A percentile compares a stretch with the other conserved stretches of the same genome.
Conservation (phyloP, 164 flowering plant genomes). For the Magnolia sinica region DNA sequence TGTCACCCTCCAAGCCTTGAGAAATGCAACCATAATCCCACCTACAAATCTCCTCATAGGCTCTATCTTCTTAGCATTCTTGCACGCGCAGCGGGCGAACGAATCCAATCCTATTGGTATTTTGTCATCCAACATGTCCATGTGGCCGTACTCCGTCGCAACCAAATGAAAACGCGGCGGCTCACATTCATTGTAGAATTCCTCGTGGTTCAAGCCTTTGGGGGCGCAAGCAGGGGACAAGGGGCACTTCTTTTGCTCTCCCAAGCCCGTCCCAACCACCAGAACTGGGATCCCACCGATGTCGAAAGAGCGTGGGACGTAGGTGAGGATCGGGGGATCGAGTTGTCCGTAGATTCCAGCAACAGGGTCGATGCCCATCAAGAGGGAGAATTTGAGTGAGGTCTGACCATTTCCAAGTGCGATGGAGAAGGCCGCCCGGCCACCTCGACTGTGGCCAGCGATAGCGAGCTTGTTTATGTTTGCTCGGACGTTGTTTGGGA, state of each 20-base stretch:
- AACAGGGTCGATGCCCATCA: slow-evolving; percentile 55
- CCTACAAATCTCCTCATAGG: slow-evolving; percentile 43
- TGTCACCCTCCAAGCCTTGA: slow-evolving; percentile 35
- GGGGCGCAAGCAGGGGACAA: slow-evolving; percentile 35
- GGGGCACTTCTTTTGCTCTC: slow-evolving; percentile 9
- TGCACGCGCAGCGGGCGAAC: slow-evolving; percentile 12
- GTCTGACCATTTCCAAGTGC: slow-evolving; percentile 20
- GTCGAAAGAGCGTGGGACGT: slow-evolving; percentile 28
- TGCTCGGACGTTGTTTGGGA: slow-evolving; percentile 24
- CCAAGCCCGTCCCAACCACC: slow-evolving; percentile 48
- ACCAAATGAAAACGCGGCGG: slow-evolving; percentile 29
- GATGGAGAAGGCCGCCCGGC: slow-evolving; percentile 45
- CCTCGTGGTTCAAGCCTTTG: slow-evolving; percentile 28
- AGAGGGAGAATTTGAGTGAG: slow-evolving; percentile 22
- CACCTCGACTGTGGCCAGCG: slow-evolving; percentile 58
- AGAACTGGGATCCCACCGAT: slow-evolving; percentile 39
- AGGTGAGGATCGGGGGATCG: slow-evolving; percentile 27
- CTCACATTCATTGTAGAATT: slow-evolving; percentile 27
- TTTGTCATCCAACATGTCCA: slow-evolving; percentile 29
- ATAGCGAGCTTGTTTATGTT: slow-evolving; percentile 31
- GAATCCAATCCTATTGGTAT: neutral
- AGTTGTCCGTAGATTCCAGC: slow-evolving; percentile 26
- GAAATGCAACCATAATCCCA: slow-evolving; percentile 43
- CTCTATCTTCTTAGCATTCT: slow-evolving; percentile 19
- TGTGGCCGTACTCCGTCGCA: slow-evolving; percentile 36